These are phyloP conservation scores for Penicillium ucsense DNA, from an alignment of 495 filamentous ascomycete genomes.

Conservation along the genomic window DNA sequence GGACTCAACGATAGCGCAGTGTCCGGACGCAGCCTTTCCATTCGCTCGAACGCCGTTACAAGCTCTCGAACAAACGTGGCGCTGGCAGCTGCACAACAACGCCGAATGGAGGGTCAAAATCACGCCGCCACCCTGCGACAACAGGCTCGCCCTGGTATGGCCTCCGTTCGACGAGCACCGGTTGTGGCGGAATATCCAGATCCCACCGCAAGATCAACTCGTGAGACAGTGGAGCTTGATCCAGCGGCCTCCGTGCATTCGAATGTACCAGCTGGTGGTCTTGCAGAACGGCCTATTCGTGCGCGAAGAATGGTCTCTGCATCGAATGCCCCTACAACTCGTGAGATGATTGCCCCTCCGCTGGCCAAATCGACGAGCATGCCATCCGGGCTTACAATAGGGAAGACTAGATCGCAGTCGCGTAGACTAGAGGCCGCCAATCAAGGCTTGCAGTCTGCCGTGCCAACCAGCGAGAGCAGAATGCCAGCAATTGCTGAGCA, in stretches of 20 bases:
- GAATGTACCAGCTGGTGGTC: constrained; percentile 18
- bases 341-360: constrained; percentile 18
- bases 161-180: constrained; percentile 21
- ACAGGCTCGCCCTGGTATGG: constrained; percentile 26
- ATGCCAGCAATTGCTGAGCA: constrained; percentile 16
- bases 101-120: constrained; percentile 32
- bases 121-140: constrained; percentile 41
- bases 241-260: not conserved
- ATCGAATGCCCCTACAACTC: constrained; percentile 26
- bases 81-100: constrained; percentile 33
- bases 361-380: constrained; percentile 23
- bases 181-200: constrained; percentile 19
- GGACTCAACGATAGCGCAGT: constrained; percentile 23
- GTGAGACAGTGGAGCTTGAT: constrained; percentile 13
- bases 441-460: constrained; percentile 9
- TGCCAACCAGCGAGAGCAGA: constrained; percentile 15
- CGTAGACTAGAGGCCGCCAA: constrained; percentile 28
- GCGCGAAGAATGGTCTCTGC: constrained; percentile 27
- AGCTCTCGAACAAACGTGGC: constrained; percentile 32
- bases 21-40: constrained; percentile 21
- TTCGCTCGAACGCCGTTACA: constrained; percentile 17
- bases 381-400: constrained; percentile 28
- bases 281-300: constrained; percentile 37
- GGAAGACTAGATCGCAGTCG: constrained; percentile 40
- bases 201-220: constrained; percentile 5